These are phyloP conservation scores for Metschnikowia similis DNA, from an alignment of 805 yeast genomes.

Conservation along the genomic window DNA sequence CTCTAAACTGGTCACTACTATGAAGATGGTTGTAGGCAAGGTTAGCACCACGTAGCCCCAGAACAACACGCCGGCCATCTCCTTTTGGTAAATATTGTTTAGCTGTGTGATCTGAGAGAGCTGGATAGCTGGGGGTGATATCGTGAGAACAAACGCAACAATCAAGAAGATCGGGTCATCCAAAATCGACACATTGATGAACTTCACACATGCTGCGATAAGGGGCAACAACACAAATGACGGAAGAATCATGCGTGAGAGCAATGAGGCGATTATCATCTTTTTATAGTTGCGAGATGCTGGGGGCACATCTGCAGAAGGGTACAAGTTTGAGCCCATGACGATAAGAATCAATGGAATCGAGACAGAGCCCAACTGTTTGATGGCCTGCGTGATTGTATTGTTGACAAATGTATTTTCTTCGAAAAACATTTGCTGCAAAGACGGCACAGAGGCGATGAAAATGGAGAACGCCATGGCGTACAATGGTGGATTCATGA, in stretches of 20 bases:
- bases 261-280: slow-evolving; percentile 62
- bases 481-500: slow-evolving; percentile 81
- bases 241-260: slow-evolving; percentile 77
- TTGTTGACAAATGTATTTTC: slow-evolving; percentile 57
- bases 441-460: slow-evolving; percentile 60
- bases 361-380: slow-evolving; percentile 67
- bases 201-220: slow-evolving; percentile 60
- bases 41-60: slow-evolving; percentile 80
- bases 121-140: slow-evolving; percentile 83
- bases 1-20: slow-evolving; percentile 64
- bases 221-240: slow-evolving; percentile 64
- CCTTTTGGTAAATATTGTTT: slow-evolving; percentile 70
- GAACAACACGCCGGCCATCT: slow-evolving; percentile 77
- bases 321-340: slow-evolving; percentile 73
- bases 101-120: slow-evolving; percentile 76
- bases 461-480: slow-evolving; percentile 67
- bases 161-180: slow-evolving; percentile 80
- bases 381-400: slow-evolving; percentile 60
- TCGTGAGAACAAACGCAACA: slow-evolving; percentile 69
- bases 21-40: slow-evolving; percentile 68
- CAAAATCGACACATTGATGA: slow-evolving; percentile 59
- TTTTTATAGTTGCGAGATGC: slow-evolving; percentile 58
- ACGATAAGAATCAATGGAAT: slow-evolving; percentile 74
- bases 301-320: slow-evolving; percentile 64
- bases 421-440: slow-evolving; percentile 55